Conservation (phyloP, 2,329 filamentous ascomycete species). For the Pezicula neosporulosa region DNA sequence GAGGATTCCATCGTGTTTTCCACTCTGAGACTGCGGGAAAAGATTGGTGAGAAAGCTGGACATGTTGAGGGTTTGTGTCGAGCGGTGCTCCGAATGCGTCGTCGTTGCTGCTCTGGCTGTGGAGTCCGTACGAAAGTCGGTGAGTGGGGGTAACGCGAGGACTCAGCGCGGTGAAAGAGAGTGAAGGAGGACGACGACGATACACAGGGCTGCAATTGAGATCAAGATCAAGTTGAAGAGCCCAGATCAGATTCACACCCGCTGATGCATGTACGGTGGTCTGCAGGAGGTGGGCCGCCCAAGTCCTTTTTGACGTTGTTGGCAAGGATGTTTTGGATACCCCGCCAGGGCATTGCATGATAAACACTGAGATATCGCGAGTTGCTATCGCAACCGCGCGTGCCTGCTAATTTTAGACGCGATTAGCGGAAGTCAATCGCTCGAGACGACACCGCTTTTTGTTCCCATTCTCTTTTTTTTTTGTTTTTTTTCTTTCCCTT, state of each 20-base stretch:
- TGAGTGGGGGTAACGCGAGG: neutral
- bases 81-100: neutral
- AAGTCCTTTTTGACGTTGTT: neutral
- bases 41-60: slow-evolving; percentile 32
- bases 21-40: slow-evolving; percentile 25
- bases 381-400: too few species aligned
- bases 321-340: neutral
- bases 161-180: neutral
- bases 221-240: neutral
- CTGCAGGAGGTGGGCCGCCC: neutral
- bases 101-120: neutral
- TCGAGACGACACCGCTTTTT: too few species aligned
- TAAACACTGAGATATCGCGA: too few species aligned
- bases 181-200: neutral
- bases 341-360: too few species aligned
- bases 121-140: neutral
- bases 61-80: slow-evolving; percentile 16
- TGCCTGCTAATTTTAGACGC: too few species aligned
- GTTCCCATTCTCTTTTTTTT: too few species aligned
- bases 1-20: slow-evolving; percentile 30
- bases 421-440: too few species aligned
- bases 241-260: neutral
- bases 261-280: neutral
- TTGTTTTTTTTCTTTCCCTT: too few species aligned
- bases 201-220: neutral